Conservation (phyloP, 495 filamentous ascomycete genomes). For the Aspergillus cavernicola region DNA sequence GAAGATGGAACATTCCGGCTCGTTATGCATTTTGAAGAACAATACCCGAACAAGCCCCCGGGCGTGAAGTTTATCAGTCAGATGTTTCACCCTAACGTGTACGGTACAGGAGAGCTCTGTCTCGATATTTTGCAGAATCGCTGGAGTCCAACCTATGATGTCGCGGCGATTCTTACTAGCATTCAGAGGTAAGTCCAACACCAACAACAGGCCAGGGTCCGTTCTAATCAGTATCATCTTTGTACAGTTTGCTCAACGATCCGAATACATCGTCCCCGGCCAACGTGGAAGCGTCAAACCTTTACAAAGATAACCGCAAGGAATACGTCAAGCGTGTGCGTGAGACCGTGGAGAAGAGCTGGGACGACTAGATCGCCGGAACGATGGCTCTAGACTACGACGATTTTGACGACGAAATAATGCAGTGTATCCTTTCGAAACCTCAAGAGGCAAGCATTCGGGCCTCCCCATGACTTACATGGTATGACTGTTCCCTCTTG, state of each 20-base stretch:
- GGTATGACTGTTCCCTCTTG: constrained; percentile 8
- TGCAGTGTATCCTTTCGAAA: constrained; percentile 1
- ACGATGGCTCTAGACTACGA: constrained; percentile 1
- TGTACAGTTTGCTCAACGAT: constrained; percentile 86
- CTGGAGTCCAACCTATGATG: constrained; percentile 99
- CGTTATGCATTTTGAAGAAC: constrained; percentile 98
- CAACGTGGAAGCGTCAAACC: constrained; percentile 96
- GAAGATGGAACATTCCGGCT: constrained; percentile 97
- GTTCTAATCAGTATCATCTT: neutral
- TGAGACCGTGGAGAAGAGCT: constrained; percentile 98
- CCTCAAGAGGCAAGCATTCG: neutral
- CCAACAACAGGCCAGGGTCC: neutral
- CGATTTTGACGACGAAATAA: constrained; percentile 8
- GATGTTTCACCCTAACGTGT: constrained; percentile 99
- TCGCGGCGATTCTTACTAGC: constrained; percentile 93
- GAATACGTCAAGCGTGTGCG: constrained; percentile 94
- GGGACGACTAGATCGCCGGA: constrained; percentile 66
- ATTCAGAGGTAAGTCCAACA: constrained; percentile 75
- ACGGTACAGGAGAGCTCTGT: constrained; percentile 93
- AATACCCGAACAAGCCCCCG: constrained; percentile 96
- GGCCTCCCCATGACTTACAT: neutral
- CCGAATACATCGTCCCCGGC: constrained; percentile 96
- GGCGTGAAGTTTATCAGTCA: constrained; percentile 97
- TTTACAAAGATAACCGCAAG: constrained; percentile 96
- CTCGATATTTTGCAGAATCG: constrained; percentile 96